phyloP scores from a whole-genome alignment of 768 basidiomycete species.

The Leucocoprinus sp. region DNA sequence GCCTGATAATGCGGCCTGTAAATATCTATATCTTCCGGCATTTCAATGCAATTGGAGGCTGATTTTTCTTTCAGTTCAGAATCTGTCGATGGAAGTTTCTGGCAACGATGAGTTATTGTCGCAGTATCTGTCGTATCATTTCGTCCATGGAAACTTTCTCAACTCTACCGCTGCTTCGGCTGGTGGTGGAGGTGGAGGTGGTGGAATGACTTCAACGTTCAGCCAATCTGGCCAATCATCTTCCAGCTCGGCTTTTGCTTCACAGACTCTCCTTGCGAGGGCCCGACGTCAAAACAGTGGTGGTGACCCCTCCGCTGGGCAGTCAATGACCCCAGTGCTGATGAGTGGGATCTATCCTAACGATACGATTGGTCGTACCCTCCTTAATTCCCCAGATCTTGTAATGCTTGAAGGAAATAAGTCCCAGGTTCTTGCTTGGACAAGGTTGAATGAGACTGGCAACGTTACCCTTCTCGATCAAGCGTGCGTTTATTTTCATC shows the following conservation, averaged over 20 bases:
- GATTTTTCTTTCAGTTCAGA: conserved; percentile 19
- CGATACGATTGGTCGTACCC: conserved; percentile 55
- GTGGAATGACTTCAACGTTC: conserved; percentile 9
- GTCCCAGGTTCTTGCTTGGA: conserved; percentile 43
- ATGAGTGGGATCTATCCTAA: conserved; percentile 40
- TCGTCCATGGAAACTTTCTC: conserved; percentile 43
- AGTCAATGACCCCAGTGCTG: conserved; percentile 17
- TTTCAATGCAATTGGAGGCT: conserved; percentile 13
- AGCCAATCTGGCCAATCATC: conserved; percentile 2
- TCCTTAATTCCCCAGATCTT: conserved; percentile 40
- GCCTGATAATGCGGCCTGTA: conserved; percentile 48
- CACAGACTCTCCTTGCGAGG: conserved; percentile 7
- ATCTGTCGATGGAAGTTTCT: conserved; percentile 19
- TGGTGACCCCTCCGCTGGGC: conserved; percentile 2
- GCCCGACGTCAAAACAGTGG: conserved; percentile 12
- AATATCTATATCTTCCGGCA: conserved; percentile 18
- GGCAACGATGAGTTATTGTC: conserved; percentile 25
- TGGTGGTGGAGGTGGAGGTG: conserved; percentile 13
- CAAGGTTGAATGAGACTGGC: conserved; percentile 13
- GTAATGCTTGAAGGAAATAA: conserved; percentile 51
- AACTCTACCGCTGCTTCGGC: conserved; percentile 16
- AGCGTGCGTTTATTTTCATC: conserved; percentile 23
- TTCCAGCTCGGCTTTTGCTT: conserved; percentile 3
- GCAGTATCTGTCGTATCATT: conserved; percentile 48
- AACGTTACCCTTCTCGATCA: conserved; percentile 42